Percentiles rank a stretch among this genome's conserved stretches.
Evolutionary conservation across 108 stramenopile genomes (phyloP).

Genomic region (Nitzschia putrida): DNA sequence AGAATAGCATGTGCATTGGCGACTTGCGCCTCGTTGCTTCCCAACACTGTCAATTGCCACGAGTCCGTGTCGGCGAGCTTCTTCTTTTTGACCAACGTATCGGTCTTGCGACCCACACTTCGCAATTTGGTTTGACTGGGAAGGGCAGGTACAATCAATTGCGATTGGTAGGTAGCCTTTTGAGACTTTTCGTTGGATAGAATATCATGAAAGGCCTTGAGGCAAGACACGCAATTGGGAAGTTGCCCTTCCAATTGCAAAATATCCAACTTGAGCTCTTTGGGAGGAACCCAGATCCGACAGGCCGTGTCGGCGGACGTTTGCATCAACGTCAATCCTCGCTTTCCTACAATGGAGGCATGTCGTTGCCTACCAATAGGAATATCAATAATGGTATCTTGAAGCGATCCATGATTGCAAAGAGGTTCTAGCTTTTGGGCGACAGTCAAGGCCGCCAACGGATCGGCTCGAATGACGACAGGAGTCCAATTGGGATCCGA

Average conservation of each 20-base stretch:
- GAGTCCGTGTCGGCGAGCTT: background rate
- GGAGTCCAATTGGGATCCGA: conserved; percentile 67
- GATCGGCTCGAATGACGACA: conserved; percentile 71
- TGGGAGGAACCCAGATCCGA: conserved; percentile 79
- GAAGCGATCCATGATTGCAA: conserved; percentile 1
- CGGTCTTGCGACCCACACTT: conserved; percentile 48
- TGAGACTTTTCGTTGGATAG: conserved; percentile 8
- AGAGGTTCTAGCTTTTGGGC: conserved; percentile 25
- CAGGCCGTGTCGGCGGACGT: conserved; percentile 52
- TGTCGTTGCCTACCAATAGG: conserved; percentile 54
- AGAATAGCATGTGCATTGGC: conserved; percentile 9
- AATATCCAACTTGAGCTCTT: conserved; percentile 45
- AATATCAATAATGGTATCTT: conserved; percentile 47
- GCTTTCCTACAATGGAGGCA: conserved; percentile 63
- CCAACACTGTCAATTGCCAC: conserved; percentile 18
- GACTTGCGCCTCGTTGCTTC: conserved; percentile 15
- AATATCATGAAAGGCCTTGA: conserved; percentile 18
- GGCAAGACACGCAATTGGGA: conserved; percentile 33
- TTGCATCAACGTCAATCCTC: conserved; percentile 51
- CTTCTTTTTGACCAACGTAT: conserved; percentile 47
- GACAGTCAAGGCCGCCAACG: conserved; percentile 48
- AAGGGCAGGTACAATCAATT: conserved; percentile 21
- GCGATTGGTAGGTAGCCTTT: conserved; percentile 15
- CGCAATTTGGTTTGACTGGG: conserved; percentile 62
- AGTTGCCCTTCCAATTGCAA: conserved; percentile 57